Conservation (phyloP, 495 filamentous ascomycete species). For the Penicillium desertorum region DNA sequence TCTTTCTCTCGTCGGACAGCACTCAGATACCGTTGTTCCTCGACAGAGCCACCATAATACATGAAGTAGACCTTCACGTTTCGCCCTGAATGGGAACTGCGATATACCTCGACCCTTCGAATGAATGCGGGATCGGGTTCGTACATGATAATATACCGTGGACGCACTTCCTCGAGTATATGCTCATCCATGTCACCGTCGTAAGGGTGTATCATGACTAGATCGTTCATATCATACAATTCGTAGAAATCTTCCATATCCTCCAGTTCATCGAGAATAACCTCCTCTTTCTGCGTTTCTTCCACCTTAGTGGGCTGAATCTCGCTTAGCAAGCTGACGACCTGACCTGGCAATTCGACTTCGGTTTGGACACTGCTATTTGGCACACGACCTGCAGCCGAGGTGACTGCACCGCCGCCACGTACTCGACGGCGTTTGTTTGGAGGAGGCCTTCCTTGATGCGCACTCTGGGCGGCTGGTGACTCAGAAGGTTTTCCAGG, state of each 20-base stretch:
- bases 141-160: slow-evolving; percentile 97
- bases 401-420: slow-evolving; percentile 65
- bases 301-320: slow-evolving; percentile 67
- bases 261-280: slow-evolving; percentile 77
- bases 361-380: slow-evolving; percentile 70
- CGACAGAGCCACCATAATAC: slow-evolving; percentile 91
- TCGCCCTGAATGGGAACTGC: slow-evolving; percentile 85
- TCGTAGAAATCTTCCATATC: slow-evolving; percentile 91
- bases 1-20: slow-evolving; percentile 91
- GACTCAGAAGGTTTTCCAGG: slow-evolving; percentile 22
- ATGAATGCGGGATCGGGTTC: slow-evolving; percentile 96
- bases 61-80: slow-evolving; percentile 93
- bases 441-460: slow-evolving; percentile 65
- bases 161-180: slow-evolving; percentile 87
- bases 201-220: slow-evolving; percentile 89
- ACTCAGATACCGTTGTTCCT: slow-evolving; percentile 92
- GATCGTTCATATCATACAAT: slow-evolving; percentile 86
- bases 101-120: slow-evolving; percentile 90
- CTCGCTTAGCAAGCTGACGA: slow-evolving; percentile 63
- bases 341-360: slow-evolving; percentile 78
- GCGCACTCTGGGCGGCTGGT: slow-evolving; percentile 32
- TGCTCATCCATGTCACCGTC: slow-evolving; percentile 96
- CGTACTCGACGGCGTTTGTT: slow-evolving; percentile 90
- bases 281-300: slow-evolving; percentile 65
- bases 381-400: slow-evolving; percentile 55